Evolutionary conservation across 176 grass and related monocot species (phyloP).

Genomic region (Oryza glaberrima): DNA sequence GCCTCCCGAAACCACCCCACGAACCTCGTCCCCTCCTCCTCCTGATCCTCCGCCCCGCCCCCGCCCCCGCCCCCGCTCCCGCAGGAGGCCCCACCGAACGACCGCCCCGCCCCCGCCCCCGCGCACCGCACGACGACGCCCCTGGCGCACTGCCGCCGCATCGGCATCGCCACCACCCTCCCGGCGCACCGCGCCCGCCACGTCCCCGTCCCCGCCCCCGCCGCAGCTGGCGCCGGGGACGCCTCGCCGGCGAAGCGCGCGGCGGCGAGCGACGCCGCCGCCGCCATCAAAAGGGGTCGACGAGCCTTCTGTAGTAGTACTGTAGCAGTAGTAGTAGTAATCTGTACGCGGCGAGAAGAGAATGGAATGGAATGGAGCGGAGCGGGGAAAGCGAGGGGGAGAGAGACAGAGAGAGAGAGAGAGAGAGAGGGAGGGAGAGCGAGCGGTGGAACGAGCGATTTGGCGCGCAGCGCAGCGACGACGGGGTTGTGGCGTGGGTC

Average conservation of each 20-base stretch:
- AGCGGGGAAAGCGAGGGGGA: not conserved
- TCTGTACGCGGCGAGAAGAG: slow-evolving; percentile 31
- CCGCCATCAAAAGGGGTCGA: slow-evolving; percentile 18
- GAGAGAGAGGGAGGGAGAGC: too few species aligned
- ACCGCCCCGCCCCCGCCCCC: not conserved
- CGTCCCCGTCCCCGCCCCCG: not conserved
- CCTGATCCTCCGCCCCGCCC: not conserved
- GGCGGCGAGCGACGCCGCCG: slow-evolving; percentile 27
- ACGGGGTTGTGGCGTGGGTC: not conserved
- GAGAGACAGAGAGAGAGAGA: not conserved
- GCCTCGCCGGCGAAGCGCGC: slow-evolving; percentile 32
- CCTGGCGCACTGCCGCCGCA: not conserved
- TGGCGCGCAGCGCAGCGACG: slow-evolving; percentile 26
- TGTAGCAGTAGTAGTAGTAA: too few species aligned
- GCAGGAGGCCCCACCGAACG: not conserved
- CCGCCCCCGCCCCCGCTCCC: not conserved
- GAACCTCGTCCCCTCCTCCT: slow-evolving; percentile 57
- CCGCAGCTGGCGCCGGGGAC: not conserved
- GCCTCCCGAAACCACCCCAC: slow-evolving; percentile 83
- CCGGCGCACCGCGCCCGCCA: not conserved
- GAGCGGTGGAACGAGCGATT: slow-evolving; percentile 1
- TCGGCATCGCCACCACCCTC: slow-evolving; percentile 4
- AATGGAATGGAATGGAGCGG: not conserved
- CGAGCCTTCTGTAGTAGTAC: too few species aligned
- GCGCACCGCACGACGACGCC: slow-evolving; percentile 9